Evolutionary conservation across 257 asterid genomes (phyloP).

Genomic region (Perilla frutescens): DNA sequence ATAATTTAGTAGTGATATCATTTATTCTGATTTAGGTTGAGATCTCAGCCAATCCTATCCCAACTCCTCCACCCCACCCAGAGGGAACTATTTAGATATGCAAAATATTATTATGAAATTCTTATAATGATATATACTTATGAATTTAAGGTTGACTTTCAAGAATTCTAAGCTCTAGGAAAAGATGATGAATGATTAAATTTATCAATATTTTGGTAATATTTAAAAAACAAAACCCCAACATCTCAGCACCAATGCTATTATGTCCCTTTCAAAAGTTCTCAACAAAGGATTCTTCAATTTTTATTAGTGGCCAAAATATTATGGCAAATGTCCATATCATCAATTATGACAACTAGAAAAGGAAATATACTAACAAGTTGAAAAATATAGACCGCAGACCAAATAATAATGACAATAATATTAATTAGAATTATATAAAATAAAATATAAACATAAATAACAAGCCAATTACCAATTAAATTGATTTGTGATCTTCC

Average conservation of each 20-base stretch:
- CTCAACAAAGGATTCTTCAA: constrained; percentile 39
- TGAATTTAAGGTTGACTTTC: constrained; percentile 35
- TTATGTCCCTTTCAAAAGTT: constrained; percentile 45
- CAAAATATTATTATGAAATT: constrained; percentile 5
- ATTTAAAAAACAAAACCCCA: constrained; percentile 34
- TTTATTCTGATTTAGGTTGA: neutral
- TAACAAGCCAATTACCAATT: neutral
- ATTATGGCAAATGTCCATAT: constrained; percentile 56
- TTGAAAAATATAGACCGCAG: constrained; percentile 30
- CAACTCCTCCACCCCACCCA: too few relatives aligned
- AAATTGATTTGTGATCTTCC: constrained; percentile 26
- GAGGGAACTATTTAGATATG: too few relatives aligned
- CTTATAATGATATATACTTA: constrained; percentile 10
- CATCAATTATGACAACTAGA: constrained; percentile 47
- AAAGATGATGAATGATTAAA: constrained; percentile 29
- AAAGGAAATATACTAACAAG: constrained; percentile 29
- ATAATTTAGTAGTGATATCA: neutral
- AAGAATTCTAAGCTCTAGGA: constrained; percentile 14
- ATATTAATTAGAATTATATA: neutral
- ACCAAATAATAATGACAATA: constrained; percentile 16
- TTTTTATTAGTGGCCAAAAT: constrained; percentile 49
- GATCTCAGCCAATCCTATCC: neutral
- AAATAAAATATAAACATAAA: neutral
- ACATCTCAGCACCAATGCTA: constrained; percentile 39
- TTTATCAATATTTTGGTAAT: constrained; percentile 22